These are phyloP conservation scores for Plasmodium adleri DNA, from an alignment of 169 alveolate genomes.

Conservation along the genomic window DNA sequence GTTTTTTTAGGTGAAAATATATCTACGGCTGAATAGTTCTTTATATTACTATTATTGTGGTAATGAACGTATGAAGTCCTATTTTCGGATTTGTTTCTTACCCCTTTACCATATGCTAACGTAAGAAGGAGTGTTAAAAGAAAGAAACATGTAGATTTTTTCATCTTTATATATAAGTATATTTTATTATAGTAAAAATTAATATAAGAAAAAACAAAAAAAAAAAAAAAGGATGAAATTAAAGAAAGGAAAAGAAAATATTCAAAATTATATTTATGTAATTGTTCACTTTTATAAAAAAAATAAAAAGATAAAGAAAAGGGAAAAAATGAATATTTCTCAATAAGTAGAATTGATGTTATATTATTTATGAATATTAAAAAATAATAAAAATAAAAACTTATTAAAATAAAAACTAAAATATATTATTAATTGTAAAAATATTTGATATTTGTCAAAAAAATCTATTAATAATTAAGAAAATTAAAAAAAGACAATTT, in stretches of 20 bases:
- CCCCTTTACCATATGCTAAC: slow-evolving; percentile 14
- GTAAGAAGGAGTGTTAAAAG: slow-evolving; percentile 9
- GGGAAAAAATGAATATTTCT: too few relatives aligned
- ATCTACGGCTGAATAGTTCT: slow-evolving; percentile 36
- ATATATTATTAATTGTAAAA: too few relatives aligned
- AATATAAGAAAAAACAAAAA: not conserved
- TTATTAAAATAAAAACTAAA: too few relatives aligned
- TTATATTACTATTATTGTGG: slow-evolving; percentile 9
- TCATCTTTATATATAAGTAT: slow-evolving; percentile 8
- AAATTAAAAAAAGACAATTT: too few relatives aligned
- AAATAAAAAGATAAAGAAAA: too few relatives aligned
- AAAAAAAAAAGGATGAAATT: not conserved
- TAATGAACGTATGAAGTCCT: slow-evolving; percentile 1
- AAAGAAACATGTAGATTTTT: slow-evolving; percentile 4
- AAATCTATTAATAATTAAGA: too few relatives aligned
- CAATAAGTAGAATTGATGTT: too few relatives aligned
- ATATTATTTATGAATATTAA: too few relatives aligned
- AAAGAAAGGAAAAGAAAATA: slow-evolving; percentile 14
- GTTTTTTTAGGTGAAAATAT: slow-evolving; percentile 50
- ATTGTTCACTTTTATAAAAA: slow-evolving; percentile 12
- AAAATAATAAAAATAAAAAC: too few relatives aligned
- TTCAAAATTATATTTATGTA: slow-evolving; percentile 4
- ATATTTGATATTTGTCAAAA: too few relatives aligned
- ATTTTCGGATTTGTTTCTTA: slow-evolving; percentile 11
- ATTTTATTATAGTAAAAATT: not conserved